Percentiles rank a stretch among this genome's conserved stretches.
These are phyloP conservation scores for Cladosporium sp. DNA, from an alignment of 2,329 filamentous ascomycete genomes.

Conservation along the genomic window DNA sequence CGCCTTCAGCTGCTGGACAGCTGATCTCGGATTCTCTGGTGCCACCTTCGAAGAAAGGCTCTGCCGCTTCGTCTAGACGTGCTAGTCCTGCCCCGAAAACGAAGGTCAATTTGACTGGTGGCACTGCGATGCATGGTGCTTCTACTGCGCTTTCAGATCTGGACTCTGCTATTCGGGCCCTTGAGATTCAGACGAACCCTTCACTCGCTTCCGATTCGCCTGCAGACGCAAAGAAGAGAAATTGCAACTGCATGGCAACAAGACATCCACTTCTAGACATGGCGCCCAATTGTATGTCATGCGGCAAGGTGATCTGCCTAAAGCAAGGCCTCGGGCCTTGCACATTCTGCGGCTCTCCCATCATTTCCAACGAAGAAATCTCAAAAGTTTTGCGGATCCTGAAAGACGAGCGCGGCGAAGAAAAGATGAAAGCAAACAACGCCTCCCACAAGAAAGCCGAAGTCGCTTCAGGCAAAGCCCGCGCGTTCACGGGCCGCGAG, in stretches of 20 bases:
- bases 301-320: slow-evolving; percentile 92
- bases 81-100: slow-evolving; percentile 58
- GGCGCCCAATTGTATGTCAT: slow-evolving; percentile 87
- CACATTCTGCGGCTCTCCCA: slow-evolving; percentile 78
- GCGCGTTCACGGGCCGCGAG: slow-evolving; percentile 41
- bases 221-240: slow-evolving; percentile 60
- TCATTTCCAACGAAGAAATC: slow-evolving; percentile 73
- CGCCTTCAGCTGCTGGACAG: slow-evolving; percentile 72
- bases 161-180: slow-evolving; percentile 77
- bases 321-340: slow-evolving; percentile 93
- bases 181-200: slow-evolving; percentile 92
- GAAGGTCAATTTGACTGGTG: slow-evolving; percentile 74
- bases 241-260: slow-evolving; percentile 85
- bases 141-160: slow-evolving; percentile 70
- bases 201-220: slow-evolving; percentile 53
- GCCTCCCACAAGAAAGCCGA: slow-evolving; percentile 67
- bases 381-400: slow-evolving; percentile 84
- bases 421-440: slow-evolving; percentile 82
- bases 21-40: slow-evolving; percentile 72
- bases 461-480: slow-evolving; percentile 50
- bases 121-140: slow-evolving; percentile 78
- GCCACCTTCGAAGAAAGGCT: slow-evolving; percentile 51
- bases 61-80: slow-evolving; percentile 46
- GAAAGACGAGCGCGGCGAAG: slow-evolving; percentile 80
- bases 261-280: slow-evolving; percentile 87